Conservation (phyloP, 805 yeast genomes). For the Blastobotrys muscicola region DNA sequence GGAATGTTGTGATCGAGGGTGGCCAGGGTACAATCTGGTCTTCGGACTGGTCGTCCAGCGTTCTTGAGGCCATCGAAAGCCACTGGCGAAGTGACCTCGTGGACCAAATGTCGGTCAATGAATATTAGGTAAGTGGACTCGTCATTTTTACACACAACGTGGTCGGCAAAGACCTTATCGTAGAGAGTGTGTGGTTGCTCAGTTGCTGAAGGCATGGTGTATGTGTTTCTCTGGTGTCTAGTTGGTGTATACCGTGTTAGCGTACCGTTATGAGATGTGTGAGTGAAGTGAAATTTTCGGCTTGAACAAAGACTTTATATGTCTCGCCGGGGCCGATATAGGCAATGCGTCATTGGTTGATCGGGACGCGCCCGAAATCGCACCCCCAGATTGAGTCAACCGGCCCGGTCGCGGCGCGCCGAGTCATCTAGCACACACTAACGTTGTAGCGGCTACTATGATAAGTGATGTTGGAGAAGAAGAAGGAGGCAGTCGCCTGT, state of each 20-base stretch:
- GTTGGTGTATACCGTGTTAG: background rate
- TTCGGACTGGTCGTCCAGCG: constrained; percentile 83
- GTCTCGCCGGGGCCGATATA: background rate
- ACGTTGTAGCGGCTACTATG: too few species aligned
- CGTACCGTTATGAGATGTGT: background rate
- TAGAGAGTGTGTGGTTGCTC: constrained; percentile 63
- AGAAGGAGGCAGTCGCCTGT: too few species aligned
- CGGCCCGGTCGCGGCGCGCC: too few species aligned
- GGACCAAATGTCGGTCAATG: constrained; percentile 95
- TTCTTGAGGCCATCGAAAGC: constrained; percentile 92
- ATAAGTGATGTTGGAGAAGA: too few species aligned
- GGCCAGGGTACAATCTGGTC: constrained; percentile 85
- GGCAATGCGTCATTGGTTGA: too few species aligned
- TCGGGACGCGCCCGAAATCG: too few species aligned
- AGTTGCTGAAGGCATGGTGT: constrained; percentile 25
- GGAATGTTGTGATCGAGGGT: constrained; percentile 98
- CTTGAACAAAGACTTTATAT: background rate
- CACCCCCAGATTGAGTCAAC: too few species aligned
- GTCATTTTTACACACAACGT: constrained; percentile 81
- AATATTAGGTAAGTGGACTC: constrained; percentile 76
- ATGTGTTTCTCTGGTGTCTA: background rate
- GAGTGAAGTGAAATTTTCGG: background rate
- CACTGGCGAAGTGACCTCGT: constrained; percentile 98
- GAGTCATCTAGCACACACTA: too few species aligned
- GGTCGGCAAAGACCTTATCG: constrained; percentile 95